Conservation (phyloP, 345 rosid genomes). For the Rhodamnia rubescens region DNA sequence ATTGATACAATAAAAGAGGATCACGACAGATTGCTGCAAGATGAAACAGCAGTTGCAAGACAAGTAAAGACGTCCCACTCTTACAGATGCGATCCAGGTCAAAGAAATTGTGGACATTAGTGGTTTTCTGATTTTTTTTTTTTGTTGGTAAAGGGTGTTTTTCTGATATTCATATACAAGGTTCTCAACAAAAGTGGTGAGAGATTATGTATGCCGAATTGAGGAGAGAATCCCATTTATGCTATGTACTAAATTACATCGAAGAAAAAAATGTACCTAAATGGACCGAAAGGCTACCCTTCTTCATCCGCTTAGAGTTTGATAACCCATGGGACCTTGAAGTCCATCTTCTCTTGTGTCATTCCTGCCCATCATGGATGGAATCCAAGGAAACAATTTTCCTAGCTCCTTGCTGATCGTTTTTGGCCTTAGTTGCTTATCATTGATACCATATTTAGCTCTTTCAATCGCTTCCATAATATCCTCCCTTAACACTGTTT, state of each 20-base stretch:
- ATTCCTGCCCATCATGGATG: conserved; percentile 56
- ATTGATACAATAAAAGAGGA: not conserved
- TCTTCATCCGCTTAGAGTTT: conserved; percentile 52
- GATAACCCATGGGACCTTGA: conserved; percentile 82
- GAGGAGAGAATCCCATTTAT: not conserved
- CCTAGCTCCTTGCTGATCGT: conserved; percentile 63
- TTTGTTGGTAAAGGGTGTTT: too few species aligned
- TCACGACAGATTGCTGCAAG: not conserved
- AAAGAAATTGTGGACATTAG: not conserved
- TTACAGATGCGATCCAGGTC: not conserved
- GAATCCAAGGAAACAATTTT: conserved; percentile 88
- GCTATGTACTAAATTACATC: not conserved
- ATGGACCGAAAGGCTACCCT: not conserved
- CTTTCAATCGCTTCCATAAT: conserved; percentile 95
- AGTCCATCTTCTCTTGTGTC: conserved; percentile 43
- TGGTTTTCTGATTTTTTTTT: not conserved
- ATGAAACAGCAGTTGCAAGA: not conserved
- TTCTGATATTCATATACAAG: not conserved
- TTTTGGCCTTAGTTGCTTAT: conserved; percentile 37
- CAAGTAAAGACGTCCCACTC: not conserved
- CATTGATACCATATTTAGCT: conserved; percentile 82
- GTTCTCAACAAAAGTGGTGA: not conserved
- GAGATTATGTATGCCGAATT: not conserved
- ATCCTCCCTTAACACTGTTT: conserved; percentile 73
- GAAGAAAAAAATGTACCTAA: not conserved